Percentiles rank a stretch among this genome's conserved stretches.
Conservation (phyloP, 2,329 filamentous ascomycete genomes). For the Aureobasidium sp. region DNA sequence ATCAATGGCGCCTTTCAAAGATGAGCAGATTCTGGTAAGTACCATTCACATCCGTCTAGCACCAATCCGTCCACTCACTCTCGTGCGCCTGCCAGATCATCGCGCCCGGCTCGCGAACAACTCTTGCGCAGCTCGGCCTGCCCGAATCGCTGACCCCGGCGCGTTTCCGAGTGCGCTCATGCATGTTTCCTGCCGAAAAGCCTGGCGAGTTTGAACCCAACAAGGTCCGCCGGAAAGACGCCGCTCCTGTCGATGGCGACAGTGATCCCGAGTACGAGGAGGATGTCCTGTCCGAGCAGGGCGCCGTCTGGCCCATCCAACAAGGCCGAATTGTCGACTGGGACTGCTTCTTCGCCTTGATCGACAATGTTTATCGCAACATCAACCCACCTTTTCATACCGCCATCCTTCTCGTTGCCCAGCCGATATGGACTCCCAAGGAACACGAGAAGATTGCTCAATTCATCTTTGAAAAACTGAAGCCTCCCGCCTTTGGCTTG, state of each 20-base stretch:
- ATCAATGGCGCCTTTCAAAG: conserved; percentile 38
- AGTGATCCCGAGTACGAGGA: conserved; percentile 72
- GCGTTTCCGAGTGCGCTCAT: conserved; percentile 76
- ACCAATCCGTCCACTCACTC: not conserved
- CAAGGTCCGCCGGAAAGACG: conserved; percentile 55
- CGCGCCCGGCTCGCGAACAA: conserved; percentile 79
- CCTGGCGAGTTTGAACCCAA: conserved; percentile 75
- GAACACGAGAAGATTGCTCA: conserved; percentile 84
- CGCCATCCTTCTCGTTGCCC: conserved; percentile 81
- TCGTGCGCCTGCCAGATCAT: conserved; percentile 46
- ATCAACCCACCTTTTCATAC: conserved; percentile 91
- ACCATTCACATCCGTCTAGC: not conserved
- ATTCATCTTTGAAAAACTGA: conserved; percentile 96
- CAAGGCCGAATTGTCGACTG: conserved; percentile 82
- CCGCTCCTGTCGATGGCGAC: conserved; percentile 35
- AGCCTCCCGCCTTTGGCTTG: conserved; percentile 83
- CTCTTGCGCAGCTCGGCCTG: conserved; percentile 83
- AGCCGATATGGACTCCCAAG: conserved; percentile 82
- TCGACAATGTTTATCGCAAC: conserved; percentile 84
- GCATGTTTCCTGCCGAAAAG: conserved; percentile 82
- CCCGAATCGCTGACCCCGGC: conserved; percentile 87
- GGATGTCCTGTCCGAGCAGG: conserved; percentile 79
- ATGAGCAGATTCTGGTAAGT: conserved; percentile 39
- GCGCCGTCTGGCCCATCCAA: conserved; percentile 78
- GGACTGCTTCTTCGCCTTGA: conserved; percentile 85